Evolutionary conservation across 176 grass and related monocot species (phyloP).

Genomic region (Themeda triandra): DNA sequence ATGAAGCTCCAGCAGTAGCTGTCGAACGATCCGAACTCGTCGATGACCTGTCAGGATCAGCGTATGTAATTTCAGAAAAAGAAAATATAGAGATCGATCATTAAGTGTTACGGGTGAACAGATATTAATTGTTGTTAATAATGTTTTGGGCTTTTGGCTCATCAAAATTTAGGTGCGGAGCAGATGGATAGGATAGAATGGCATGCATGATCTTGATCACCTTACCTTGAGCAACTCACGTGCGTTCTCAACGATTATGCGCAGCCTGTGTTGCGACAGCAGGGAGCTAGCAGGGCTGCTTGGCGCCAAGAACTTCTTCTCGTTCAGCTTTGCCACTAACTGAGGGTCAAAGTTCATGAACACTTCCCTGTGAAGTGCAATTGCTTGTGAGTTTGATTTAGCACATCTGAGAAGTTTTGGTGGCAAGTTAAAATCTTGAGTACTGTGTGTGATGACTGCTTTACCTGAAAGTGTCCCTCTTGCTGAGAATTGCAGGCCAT

Average conservation of each 20-base stretch:
- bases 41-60: slow-evolving; percentile 57
- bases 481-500: slow-evolving; percentile 89
- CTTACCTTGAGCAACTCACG: slow-evolving; percentile 78
- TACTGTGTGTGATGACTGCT: background rate
- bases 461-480: slow-evolving; percentile 87
- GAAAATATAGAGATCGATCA: background rate
- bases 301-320: slow-evolving; percentile 71
- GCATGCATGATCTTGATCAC: background rate
- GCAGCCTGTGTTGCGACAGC: slow-evolving; percentile 77
- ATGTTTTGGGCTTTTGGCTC: background rate
- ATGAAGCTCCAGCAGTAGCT: slow-evolving; percentile 91
- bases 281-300: slow-evolving; percentile 61
- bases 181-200: background rate
- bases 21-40: slow-evolving; percentile 91
- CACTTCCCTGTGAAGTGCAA: slow-evolving; percentile 67
- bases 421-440: background rate
- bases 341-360: slow-evolving; percentile 89
- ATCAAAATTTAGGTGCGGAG: slow-evolving; percentile 23
- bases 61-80: slow-evolving; percentile 1
- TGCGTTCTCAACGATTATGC: slow-evolving; percentile 77
- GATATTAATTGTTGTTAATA: background rate
- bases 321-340: slow-evolving; percentile 70
- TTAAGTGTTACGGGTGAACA: background rate
- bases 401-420: background rate
- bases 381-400: background rate